Conservation (phyloP, 805 yeast genomes). For the Isabelozyma heimii region DNA sequence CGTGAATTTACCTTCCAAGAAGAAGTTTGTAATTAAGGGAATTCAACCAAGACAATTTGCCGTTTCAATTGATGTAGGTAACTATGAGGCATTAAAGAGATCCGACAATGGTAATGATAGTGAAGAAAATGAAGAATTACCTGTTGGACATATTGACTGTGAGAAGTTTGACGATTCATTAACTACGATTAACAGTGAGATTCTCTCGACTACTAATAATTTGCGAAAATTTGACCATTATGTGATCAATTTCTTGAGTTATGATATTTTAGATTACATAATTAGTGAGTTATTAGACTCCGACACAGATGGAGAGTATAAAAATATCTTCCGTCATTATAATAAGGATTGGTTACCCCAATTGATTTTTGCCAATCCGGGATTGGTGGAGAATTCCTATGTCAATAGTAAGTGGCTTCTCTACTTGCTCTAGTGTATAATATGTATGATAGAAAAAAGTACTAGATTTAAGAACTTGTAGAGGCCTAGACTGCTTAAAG, state of each 20-base stretch:
- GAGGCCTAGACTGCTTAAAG: not conserved
- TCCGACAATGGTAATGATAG: slow-evolving; percentile 5
- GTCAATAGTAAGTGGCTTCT: slow-evolving; percentile 36
- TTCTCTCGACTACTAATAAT: slow-evolving; percentile 8
- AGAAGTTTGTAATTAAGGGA: slow-evolving; percentile 90
- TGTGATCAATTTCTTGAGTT: slow-evolving; percentile 27
- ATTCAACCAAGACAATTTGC: slow-evolving; percentile 78
- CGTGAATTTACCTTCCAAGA: slow-evolving; percentile 58
- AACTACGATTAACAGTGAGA: slow-evolving; percentile 16
- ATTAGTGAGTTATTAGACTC: slow-evolving; percentile 21
- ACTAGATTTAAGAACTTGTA: not conserved
- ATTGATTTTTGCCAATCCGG: slow-evolving; percentile 39
- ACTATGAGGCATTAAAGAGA: slow-evolving; percentile 40
- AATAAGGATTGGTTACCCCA: slow-evolving; percentile 41
- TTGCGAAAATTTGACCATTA: slow-evolving; percentile 11
- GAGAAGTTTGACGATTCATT: slow-evolving; percentile 30
- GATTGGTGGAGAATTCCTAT: slow-evolving; percentile 32
- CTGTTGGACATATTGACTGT: slow-evolving; percentile 36
- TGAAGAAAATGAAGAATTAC: slow-evolving; percentile 17
- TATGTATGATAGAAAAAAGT: not conserved
- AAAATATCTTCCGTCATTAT: slow-evolving; percentile 31
- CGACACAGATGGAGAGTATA: slow-evolving; percentile 20
- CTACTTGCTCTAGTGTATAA: slow-evolving; percentile 26
- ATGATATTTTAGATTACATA: slow-evolving; percentile 32
- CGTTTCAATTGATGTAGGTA: slow-evolving; percentile 44